A percentile compares a stretch with the other conserved stretches of the same genome.
Evolutionary conservation across 108 stramenopile species (phyloP).

Genomic region (Skeletonema menzelii): DNA sequence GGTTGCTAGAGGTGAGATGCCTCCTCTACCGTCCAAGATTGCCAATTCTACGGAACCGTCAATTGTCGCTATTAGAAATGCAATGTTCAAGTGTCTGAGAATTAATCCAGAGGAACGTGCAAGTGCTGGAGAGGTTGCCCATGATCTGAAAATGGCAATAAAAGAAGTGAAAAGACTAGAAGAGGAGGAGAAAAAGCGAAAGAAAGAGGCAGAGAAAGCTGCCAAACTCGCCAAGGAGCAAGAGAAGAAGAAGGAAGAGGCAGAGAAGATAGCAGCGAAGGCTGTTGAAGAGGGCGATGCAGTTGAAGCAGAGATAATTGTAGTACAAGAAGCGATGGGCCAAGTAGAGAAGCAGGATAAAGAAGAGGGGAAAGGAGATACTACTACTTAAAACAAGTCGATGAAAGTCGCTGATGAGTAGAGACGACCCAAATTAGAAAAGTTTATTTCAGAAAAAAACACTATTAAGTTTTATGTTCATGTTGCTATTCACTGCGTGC

Average conservation of each 20-base stretch:
- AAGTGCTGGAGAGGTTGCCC: constrained; percentile 3
- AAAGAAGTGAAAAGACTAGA: neutral
- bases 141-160: neutral
- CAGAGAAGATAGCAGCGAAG: neutral
- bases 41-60: constrained; percentile 4
- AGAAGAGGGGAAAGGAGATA: neutral
- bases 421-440: no score
- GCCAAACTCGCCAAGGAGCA: neutral
- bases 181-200: neutral
- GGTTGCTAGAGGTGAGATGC: constrained; percentile 2
- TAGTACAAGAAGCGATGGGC: neutral
- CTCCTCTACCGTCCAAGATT: neutral
- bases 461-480: no score
- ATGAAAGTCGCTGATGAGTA: neutral
- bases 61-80: constrained; percentile 7
- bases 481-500: neutral
- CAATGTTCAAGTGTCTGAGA: constrained; percentile 4
- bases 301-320: neutral
- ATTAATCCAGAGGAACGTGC: constrained; percentile 10
- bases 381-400: neutral
- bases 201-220: neutral
- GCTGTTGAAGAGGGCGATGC: neutral
- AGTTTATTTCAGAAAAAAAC: no score
- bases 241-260: neutral
- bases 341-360: neutral